Base-by-base conservation (phyloP, 1,139 yeast species). In the Pichia sp. region DNA sequence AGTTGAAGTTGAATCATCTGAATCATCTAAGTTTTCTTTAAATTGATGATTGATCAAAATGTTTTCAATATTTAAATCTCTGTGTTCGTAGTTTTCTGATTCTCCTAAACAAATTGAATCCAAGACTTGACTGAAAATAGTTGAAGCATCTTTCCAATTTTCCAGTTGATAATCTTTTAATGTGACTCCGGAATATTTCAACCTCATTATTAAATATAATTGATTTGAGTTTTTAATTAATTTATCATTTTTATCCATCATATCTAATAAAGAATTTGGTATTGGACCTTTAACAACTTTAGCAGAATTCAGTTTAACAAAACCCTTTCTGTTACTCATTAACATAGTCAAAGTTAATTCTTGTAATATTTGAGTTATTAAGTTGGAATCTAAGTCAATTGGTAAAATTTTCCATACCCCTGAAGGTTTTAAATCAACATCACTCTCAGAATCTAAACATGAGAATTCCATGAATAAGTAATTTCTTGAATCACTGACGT, bases 41-140 rank as follows among this genome's bases (percentile, higher is more conserved):
- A 27, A 27, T n/a, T 27, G 27, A 41, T 27, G 27, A 16, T 56
- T 53, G 19, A 71, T 60, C 18, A 76, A 68, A 49, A 84, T 69
- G 60, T 84, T 84, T n/a, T 83, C 83, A 75, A 84, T 73, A 57
- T 81, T 84, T 55, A 84, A 67, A 63, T 83, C 86, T 33, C 90
- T 72, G 62, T 84, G 90, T 65, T 84, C 90, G 66, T 83, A 83
- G 55, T 70, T 68, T 46, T 67, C 63, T 22, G 68, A 65, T 63
- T 84, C 89, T 2, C 80, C 84, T 9, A 65, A 66, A 29, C 78
- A 73, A 38, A 84, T 65, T 9, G 73, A 67, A n/a, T 70, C 65
- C 2, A 73, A 79, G 34, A 81, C 69, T 56, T 73, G 73, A 79
- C 81, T 75, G 58, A 84, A 80, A 1, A 84, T 73, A 14, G 68